Evolutionary conservation across 129 eudicot genomes (phyloP).

Genomic region (Ambrosia trifida): DNA sequence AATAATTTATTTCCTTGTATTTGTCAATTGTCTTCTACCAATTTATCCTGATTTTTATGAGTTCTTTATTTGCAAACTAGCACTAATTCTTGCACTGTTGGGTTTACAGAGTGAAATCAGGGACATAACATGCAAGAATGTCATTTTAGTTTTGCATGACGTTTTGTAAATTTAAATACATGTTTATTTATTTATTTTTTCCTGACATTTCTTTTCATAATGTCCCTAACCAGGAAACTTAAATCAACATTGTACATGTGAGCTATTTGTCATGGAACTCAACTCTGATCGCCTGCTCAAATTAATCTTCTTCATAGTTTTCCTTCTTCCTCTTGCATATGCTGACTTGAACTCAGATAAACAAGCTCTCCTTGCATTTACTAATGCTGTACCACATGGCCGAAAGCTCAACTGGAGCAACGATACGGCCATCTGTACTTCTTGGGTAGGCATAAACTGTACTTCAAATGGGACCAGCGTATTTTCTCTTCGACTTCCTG

Average conservation of each 20-base stretch:
- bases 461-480: slow-evolving; percentile 45
- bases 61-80: slow-evolving; percentile 15
- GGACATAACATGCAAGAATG: slow-evolving; percentile 21
- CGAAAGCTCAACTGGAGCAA: slow-evolving; percentile 71
- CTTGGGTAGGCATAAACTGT: slow-evolving; percentile 78
- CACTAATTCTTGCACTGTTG: slow-evolving; percentile 33
- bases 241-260: slow-evolving; percentile 20
- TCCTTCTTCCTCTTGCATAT: slow-evolving; percentile 52
- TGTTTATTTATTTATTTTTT: neutral
- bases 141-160: slow-evolving; percentile 4
- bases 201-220: slow-evolving; percentile 19
- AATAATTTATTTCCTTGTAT: slow-evolving; percentile 19
- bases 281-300: slow-evolving; percentile 33
- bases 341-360: slow-evolving; percentile 59
- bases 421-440: slow-evolving; percentile 47
- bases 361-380: slow-evolving; percentile 72
- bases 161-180: slow-evolving; percentile 5
- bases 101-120: slow-evolving; percentile 24
- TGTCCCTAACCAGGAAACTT: slow-evolving; percentile 29
- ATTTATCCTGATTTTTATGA: slow-evolving; percentile 15
- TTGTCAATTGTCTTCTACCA: slow-evolving; percentile 10
- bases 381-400: slow-evolving; percentile 62
- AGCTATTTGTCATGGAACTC: slow-evolving; percentile 44
- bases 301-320: slow-evolving; percentile 38
- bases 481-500: slow-evolving; percentile 65